Conservation (phyloP, 352 stramenopile species). For the Pilasporangium apinafurcum region DNA sequence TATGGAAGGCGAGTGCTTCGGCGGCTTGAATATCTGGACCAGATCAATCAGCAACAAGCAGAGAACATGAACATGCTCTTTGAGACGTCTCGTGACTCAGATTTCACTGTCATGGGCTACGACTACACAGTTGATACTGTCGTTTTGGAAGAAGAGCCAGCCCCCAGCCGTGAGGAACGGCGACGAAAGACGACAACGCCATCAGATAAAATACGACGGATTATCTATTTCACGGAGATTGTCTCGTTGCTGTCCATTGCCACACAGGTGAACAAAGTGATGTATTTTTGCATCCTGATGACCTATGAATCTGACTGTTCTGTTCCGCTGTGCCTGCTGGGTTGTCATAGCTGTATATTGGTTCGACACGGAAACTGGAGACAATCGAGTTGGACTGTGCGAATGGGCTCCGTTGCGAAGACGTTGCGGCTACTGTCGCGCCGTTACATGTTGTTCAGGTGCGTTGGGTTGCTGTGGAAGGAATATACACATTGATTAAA, state of each 20-base stretch:
- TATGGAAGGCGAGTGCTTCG: slow-evolving; percentile 28
- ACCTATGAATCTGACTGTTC: too few species aligned
- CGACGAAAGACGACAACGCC: slow-evolving; percentile 20
- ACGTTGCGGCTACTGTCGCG: slow-evolving; percentile 22
- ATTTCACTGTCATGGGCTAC: slow-evolving; percentile 10
- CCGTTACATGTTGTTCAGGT: slow-evolving; percentile 30
- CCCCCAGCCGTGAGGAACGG: slow-evolving; percentile 3
- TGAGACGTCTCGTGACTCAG: slow-evolving; percentile 4
- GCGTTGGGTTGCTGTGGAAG: too few species aligned
- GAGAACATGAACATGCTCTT: background rate
- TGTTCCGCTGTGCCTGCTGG: too few species aligned
- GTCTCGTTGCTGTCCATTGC: slow-evolving; percentile 30
- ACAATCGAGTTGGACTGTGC: slow-evolving; percentile 50
- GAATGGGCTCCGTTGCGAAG: slow-evolving; percentile 42
- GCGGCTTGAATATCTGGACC: slow-evolving; percentile 35
- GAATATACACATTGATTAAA: too few species aligned
- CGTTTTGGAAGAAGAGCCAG: slow-evolving; percentile 1
- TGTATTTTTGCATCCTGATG: too few species aligned
- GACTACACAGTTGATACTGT: too few species aligned
- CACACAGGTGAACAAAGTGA: slow-evolving; percentile 35
- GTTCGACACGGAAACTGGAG: slow-evolving; percentile 11
- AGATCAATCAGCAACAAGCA: slow-evolving; percentile 12
- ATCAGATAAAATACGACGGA: slow-evolving; percentile 32
- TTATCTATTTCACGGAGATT: slow-evolving; percentile 37
- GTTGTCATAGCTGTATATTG: slow-evolving; percentile 51